A percentile compares a stretch with the other conserved stretches of the same genome.
These are phyloP conservation scores for Aspergillus baeticus DNA, from an alignment of 495 filamentous ascomycete genomes.

Conservation along the genomic window DNA sequence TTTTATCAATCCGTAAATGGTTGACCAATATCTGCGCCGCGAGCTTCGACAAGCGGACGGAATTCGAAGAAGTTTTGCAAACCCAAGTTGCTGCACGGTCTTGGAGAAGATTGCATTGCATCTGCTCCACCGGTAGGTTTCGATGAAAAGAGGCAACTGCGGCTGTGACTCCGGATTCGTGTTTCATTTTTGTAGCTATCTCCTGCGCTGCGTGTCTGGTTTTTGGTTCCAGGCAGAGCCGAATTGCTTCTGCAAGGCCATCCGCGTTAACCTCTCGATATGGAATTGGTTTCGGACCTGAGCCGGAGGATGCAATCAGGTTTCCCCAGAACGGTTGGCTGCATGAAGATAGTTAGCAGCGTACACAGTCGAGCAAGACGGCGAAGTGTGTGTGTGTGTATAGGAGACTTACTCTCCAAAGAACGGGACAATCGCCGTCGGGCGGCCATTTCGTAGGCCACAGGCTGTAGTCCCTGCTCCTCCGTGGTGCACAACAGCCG, in stretches of 20 bases:
- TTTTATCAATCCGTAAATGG: slow-evolving; percentile 57
- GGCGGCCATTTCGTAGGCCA: slow-evolving; percentile 55
- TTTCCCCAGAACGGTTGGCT: slow-evolving; percentile 78
- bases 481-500: slow-evolving; percentile 63
- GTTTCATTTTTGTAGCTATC: slow-evolving; percentile 60
- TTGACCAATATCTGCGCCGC: slow-evolving; percentile 65
- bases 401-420: slow-evolving; percentile 56
- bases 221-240: slow-evolving; percentile 59
- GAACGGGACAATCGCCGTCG: slow-evolving; percentile 63
- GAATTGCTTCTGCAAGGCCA: slow-evolving; percentile 66
- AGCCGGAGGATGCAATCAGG: slow-evolving; percentile 64
- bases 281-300: slow-evolving; percentile 69
- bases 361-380: too few relatives aligned
- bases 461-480: slow-evolving; percentile 67
- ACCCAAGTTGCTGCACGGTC: slow-evolving; percentile 69
- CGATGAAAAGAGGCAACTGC: slow-evolving; percentile 71
- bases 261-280: slow-evolving; percentile 66
- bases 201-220: slow-evolving; percentile 54
- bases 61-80: slow-evolving; percentile 37
- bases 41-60: slow-evolving; percentile 52
- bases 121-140: slow-evolving; percentile 56
- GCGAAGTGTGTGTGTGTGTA: too few relatives aligned
- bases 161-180: slow-evolving; percentile 71
- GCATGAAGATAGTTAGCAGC: not conserved
- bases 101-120: slow-evolving; percentile 67